These are phyloP conservation scores for Smittium culicis DNA, from an alignment of 371 early-diverging fungal species.

Conservation along the genomic window DNA sequence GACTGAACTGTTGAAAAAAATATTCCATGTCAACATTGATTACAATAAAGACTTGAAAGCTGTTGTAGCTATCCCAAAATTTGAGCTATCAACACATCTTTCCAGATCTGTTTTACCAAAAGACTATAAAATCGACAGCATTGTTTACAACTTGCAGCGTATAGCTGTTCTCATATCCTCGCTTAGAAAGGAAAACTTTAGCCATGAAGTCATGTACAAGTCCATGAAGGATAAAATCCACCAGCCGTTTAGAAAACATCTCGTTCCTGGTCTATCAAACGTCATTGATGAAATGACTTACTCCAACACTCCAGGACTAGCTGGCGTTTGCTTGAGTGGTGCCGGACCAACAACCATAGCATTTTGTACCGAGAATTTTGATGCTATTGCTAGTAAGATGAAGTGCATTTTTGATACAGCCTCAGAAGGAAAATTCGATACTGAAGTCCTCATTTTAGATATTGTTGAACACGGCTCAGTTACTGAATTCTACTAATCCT, in stretches of 20 bases:
- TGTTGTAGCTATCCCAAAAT: constrained; percentile 78
- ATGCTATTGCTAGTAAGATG: constrained; percentile 45
- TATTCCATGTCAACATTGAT: constrained; percentile 46
- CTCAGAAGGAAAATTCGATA: neutral
- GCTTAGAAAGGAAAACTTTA: constrained; percentile 48
- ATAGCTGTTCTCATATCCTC: constrained; percentile 74
- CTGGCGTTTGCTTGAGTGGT: constrained; percentile 87
- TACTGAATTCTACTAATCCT: neutral
- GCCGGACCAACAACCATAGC: constrained; percentile 93
- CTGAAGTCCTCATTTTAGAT: constrained; percentile 1
- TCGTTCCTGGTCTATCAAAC: constrained; percentile 88
- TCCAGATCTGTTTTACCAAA: constrained; percentile 79
- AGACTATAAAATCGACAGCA: constrained; percentile 57
- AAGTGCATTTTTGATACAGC: constrained; percentile 45
- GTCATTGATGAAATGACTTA: constrained; percentile 60
- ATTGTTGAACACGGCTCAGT: neutral
- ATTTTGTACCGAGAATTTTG: constrained; percentile 61
- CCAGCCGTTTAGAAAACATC: constrained; percentile 78
- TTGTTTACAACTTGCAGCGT: constrained; percentile 89
- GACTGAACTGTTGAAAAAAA: constrained; percentile 46
- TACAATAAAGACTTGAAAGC: constrained; percentile 59
- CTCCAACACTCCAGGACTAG: constrained; percentile 57
- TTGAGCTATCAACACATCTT: constrained; percentile 76
- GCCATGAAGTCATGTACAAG: constrained; percentile 60
- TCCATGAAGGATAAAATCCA: constrained; percentile 91